Base-by-base conservation (phyloP, 2,329 filamentous ascomycete species). In the Talaromyces sp. region DNA sequence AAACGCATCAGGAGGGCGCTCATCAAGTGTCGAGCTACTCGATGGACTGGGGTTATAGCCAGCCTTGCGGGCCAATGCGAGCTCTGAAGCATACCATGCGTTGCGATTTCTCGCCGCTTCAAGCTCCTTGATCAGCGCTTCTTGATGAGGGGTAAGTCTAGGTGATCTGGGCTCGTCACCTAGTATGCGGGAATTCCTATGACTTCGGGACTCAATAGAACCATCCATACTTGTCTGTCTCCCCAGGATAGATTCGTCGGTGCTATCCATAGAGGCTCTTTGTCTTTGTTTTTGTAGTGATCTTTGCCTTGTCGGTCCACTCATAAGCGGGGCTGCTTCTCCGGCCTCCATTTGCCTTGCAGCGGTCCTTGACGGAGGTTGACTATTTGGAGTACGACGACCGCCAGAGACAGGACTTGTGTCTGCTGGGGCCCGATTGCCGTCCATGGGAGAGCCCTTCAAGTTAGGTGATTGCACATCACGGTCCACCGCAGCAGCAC, bases 21-120 rank as follows among this genome's bases (percentile, higher is more conserved):
- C 88, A 68, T 98, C 94, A 27, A 97, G 82, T 0, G 88, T 83
- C 14, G 92, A 88, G 72, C 87, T 91, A 31, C 87, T 85, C 1
- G 88, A 87, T 2, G 87, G 82, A 67, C 87, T 92, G 16, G 91
- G 86, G 7, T 87, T 84, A 73, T 98, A 99, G 5, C 95, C 95
- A 47, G 92, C 87, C 78, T 97, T 97, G 59, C 91, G 88, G 7
- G 95, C 96, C 68, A 99, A 82, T 65, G 96, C 92, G 54, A 99
- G 83, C 78, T 99, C 95, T 0, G 94, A 97, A 8, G 93, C 92
- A 77, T 96, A 97, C 95, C 95, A 99, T 0, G 94, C 94, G 78
- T 97, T 98, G 60, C 91, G 87, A 73, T 90, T 95, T 72, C 92
- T 91, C 3, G 89, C 85, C 9, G 88, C 84, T 74, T 99, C 94